A percentile compares a stretch with the other conserved stretches of the same genome.
Conservation (phyloP, 2,329 filamentous ascomycete genomes). For the Tolypocladium ovalisporum region DNA sequence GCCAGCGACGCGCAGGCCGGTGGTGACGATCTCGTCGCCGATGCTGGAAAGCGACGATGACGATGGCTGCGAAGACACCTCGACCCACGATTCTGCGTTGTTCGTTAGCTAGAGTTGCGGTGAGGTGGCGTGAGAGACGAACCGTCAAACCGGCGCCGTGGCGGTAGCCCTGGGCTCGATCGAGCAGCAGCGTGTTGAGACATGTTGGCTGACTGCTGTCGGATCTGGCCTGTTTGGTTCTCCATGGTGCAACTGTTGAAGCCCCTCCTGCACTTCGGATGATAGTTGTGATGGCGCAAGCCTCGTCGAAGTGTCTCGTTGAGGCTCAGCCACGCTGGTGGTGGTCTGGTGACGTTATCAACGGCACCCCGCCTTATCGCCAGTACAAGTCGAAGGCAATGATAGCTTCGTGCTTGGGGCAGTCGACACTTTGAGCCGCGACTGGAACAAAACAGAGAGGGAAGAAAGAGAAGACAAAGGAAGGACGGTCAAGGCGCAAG, state of each 20-base stretch:
- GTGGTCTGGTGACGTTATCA: background rate
- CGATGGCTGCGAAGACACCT: conserved; percentile 84
- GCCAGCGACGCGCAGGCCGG: conserved; percentile 67
- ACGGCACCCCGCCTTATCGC: background rate
- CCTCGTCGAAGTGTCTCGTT: background rate
- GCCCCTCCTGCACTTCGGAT: background rate
- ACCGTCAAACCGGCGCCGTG: conserved; percentile 26
- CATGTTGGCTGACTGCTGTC: conserved; percentile 11
- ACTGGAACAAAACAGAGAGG: background rate
- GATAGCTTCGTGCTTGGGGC: too few relatives aligned
- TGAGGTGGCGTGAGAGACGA: conserved; percentile 6
- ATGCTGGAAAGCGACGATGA: conserved; percentile 84
- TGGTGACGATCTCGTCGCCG: conserved; percentile 82
- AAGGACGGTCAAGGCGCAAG: background rate
- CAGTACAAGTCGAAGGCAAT: background rate
- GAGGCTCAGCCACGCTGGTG: background rate
- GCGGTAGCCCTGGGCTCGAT: conserved; percentile 18
- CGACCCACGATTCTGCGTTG: conserved; percentile 81
- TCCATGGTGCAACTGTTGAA: conserved; percentile 11
- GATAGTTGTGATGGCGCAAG: background rate
- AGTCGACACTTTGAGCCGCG: background rate
- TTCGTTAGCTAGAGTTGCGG: conserved; percentile 4
- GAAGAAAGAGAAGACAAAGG: background rate
- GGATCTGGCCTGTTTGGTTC: conserved; percentile 13
- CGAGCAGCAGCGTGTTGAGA: conserved; percentile 13